Percentiles rank a stretch among this genome's conserved stretches.
phyloP scores from a whole-genome alignment of 192 early-diverging fungal species.

The Coemansia sp. region DNA sequence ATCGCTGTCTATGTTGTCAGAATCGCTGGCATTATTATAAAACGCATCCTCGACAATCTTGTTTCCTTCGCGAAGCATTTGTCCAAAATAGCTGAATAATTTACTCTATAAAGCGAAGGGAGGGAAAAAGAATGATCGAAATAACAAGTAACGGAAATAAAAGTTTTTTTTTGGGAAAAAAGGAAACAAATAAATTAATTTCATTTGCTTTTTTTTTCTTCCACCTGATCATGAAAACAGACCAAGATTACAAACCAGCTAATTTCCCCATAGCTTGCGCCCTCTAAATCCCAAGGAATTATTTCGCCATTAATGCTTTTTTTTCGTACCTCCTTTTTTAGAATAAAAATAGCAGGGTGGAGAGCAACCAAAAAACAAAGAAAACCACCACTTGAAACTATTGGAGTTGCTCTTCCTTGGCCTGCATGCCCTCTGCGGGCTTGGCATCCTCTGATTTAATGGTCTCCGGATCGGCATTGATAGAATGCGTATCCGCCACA shows the following conservation, averaged over 20 bases:
- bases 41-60: conserved; percentile 3
- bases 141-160: conserved; percentile 1
- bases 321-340: no score
- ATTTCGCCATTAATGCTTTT: no score
- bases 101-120: background rate
- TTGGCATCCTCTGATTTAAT: background rate
- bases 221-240: background rate
- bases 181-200: background rate
- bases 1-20: conserved; percentile 45
- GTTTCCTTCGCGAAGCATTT: background rate
- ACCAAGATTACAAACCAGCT: background rate
- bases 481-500: background rate
- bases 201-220: conserved; percentile 1
- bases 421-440: background rate
- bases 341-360: no score
- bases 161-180: conserved; percentile 7
- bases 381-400: no score
- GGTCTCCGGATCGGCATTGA: background rate
- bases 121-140: conserved; percentile 2
- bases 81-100: background rate
- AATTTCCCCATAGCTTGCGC: background rate
- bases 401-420: background rate
- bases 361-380: no score
- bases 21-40: conserved; percentile 10
- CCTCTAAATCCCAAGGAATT: no score